Conservation (phyloP, 768 basidiomycete species). For the Trametes maxima region DNA sequence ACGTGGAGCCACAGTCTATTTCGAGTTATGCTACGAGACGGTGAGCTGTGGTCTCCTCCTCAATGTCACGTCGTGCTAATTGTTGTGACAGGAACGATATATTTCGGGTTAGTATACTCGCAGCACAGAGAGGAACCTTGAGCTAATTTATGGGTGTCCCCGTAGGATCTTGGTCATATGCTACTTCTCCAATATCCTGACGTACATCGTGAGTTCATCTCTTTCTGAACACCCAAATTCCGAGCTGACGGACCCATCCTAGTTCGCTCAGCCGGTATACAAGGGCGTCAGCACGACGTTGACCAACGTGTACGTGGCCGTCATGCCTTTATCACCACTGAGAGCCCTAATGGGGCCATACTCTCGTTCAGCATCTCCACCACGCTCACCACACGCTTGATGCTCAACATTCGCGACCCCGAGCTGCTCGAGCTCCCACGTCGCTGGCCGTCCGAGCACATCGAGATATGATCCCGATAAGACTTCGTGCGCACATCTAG, state of each 20-base stretch:
- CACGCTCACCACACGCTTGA: slow-evolving; percentile 16
- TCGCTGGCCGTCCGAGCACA: slow-evolving; percentile 7
- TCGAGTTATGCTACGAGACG: slow-evolving; percentile 11
- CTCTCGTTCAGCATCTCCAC: slow-evolving; percentile 6
- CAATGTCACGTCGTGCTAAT: background rate
- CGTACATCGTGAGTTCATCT: background rate
- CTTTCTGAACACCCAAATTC: too few relatives aligned
- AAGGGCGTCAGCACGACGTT: slow-evolving; percentile 14
- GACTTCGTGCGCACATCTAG: too few relatives aligned
- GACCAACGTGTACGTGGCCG: slow-evolving; percentile 10
- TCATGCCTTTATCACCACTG: background rate
- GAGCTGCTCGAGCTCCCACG: slow-evolving; percentile 8
- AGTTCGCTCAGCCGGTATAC: slow-evolving; percentile 1
- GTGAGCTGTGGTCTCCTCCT: background rate
- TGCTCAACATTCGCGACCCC: slow-evolving; percentile 22
- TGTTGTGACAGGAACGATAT: slow-evolving; percentile 1
- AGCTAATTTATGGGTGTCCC: background rate
- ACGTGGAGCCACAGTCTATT: slow-evolving; percentile 6
- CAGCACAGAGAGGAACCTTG: too few relatives aligned
- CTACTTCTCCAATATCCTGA: slow-evolving; percentile 9
- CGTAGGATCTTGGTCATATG: slow-evolving; percentile 7
- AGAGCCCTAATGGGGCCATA: background rate
- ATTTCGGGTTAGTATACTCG: slow-evolving; percentile 3
- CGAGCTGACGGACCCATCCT: too few relatives aligned
- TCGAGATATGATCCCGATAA: background rate